These are phyloP conservation scores for Cladorrhinum sp. DNA, from an alignment of 2,329 filamentous ascomycete species.

Conservation along the genomic window DNA sequence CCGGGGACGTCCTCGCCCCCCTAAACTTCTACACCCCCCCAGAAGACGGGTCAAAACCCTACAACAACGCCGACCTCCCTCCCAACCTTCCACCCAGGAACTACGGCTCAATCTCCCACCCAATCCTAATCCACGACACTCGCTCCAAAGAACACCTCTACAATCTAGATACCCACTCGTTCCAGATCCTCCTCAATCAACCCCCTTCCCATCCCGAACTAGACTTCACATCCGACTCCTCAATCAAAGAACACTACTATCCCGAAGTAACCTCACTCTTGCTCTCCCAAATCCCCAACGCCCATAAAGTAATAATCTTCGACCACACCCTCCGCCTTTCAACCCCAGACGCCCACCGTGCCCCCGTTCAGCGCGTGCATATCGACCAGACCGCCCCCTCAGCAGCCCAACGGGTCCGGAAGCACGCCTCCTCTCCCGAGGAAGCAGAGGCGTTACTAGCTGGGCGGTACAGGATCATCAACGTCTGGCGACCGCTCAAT, in stretches of 20 bases:
- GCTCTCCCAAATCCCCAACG: conserved; percentile 63
- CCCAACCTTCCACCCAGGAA: conserved; percentile 63
- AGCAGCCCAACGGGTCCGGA: conserved; percentile 62
- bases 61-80: conserved; percentile 63
- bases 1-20: conserved; percentile 60
- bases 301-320: conserved; percentile 68
- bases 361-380: conserved; percentile 70
- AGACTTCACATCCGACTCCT: conserved; percentile 66
- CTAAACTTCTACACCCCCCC: conserved; percentile 66
- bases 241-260: conserved; percentile 74
- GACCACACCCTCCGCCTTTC: conserved; percentile 84
- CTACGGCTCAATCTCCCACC: conserved; percentile 49
- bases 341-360: conserved; percentile 54
- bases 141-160: conserved; percentile 60
- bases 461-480: conserved; percentile 75
- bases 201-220: conserved; percentile 50
- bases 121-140: conserved; percentile 66
- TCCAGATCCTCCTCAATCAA: conserved; percentile 61
- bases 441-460: conserved; percentile 66
- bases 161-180: conserved; percentile 53
- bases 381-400: conserved; percentile 76
- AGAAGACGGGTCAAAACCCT: conserved; percentile 56
- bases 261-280: conserved; percentile 76
- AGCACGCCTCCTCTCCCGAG: conserved; percentile 56
- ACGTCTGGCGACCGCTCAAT: conserved; percentile 72